phyloP scores from a whole-genome alignment of 2,329 filamentous ascomycete genomes.

The Trichoderma harzianum region DNA sequence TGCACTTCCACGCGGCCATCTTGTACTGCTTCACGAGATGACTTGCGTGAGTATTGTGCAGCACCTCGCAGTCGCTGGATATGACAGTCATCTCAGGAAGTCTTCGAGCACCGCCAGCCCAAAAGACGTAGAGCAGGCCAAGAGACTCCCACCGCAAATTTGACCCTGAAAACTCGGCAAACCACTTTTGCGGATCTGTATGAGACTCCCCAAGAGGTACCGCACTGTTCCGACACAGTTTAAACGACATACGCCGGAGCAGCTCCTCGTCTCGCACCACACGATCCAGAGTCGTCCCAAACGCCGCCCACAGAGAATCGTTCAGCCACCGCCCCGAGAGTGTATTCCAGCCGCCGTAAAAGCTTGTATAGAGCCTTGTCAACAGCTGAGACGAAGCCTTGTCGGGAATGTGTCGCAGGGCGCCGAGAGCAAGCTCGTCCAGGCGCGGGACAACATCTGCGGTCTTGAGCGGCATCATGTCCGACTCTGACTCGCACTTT shows the following conservation, averaged over 20 bases:
- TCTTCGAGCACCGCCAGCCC: neutral
- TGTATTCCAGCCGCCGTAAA: neutral
- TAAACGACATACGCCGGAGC: slow-evolving; percentile 28
- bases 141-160: slow-evolving; percentile 44
- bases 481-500: neutral
- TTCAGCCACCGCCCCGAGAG: neutral
- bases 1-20: slow-evolving; percentile 13
- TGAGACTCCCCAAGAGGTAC: slow-evolving; percentile 35
- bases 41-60: neutral
- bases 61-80: neutral
- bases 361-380: neutral
- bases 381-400: neutral
- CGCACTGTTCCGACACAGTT: slow-evolving; percentile 37
- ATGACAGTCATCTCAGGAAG: neutral
- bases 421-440: neutral
- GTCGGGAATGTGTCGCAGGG: slow-evolving; percentile 3
- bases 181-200: slow-evolving; percentile 34
- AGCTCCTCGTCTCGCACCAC: neutral
- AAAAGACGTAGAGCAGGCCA: slow-evolving; percentile 34
- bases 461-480: neutral
- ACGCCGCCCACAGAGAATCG: neutral
- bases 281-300: neutral
- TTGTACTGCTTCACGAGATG: neutral
- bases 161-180: slow-evolving; percentile 35
- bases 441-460: neutral